Conservation (phyloP, 2,329 filamentous ascomycete genomes). For the Cercospora citrullina region DNA sequence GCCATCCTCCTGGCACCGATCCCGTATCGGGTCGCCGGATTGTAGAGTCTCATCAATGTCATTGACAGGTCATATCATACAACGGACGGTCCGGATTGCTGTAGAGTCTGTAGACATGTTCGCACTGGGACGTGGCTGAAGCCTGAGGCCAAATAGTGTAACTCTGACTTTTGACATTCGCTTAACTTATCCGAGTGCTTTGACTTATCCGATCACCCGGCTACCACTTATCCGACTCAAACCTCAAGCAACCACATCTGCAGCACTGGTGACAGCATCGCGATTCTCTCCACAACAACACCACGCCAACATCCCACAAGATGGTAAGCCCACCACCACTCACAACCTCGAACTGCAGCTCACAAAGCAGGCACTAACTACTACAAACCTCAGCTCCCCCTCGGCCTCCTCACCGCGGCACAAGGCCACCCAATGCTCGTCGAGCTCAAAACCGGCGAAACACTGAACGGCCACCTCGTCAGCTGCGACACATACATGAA, state of each 20-base stretch:
- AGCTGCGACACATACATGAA: constrained; percentile 99
- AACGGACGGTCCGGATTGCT: neutral
- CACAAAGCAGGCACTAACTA: constrained; percentile 32
- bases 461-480: constrained; percentile 91
- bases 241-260: neutral
- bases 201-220: neutral
- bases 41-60: neutral
- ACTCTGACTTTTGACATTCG: neutral
- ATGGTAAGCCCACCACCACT: constrained; percentile 7
- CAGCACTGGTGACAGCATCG: neutral
- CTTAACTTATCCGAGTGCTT: neutral
- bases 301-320: neutral
- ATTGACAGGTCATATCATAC: neutral
- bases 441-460: constrained; percentile 96
- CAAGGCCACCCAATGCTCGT: constrained; percentile 98
- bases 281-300: neutral
- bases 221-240: neutral
- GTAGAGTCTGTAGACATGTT: neutral
- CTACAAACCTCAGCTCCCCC: constrained; percentile 53
- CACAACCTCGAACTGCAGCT: constrained; percentile 2
- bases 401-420: constrained; percentile 86
- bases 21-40: neutral
- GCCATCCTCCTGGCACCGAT: neutral
- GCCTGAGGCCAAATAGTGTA: neutral
- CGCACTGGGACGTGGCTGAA: neutral